phyloP scores from a whole-genome alignment of 805 yeast genomes.

The Candida nitratophila region DNA sequence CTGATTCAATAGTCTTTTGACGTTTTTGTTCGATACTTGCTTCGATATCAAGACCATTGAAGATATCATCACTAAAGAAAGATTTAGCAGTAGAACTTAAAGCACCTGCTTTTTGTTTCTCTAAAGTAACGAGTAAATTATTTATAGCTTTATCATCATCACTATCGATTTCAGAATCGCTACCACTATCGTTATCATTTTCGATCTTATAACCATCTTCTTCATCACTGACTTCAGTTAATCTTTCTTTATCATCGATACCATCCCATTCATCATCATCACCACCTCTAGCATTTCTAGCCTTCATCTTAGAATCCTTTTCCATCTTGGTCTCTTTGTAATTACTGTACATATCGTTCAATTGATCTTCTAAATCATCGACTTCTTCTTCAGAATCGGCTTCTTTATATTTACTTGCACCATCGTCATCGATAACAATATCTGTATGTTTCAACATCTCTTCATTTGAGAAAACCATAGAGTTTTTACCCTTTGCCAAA shows the following conservation, averaged over 20 bases:
- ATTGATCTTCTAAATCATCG: slow-evolving; percentile 71
- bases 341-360: slow-evolving; percentile 72
- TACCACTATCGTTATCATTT: slow-evolving; percentile 37
- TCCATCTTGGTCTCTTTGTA: slow-evolving; percentile 64
- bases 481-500: slow-evolving; percentile 68
- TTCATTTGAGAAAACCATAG: slow-evolving; percentile 51
- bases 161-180: slow-evolving; percentile 37
- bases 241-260: slow-evolving; percentile 42
- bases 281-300: slow-evolving; percentile 69
- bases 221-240: slow-evolving; percentile 10
- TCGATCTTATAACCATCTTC: slow-evolving; percentile 32
- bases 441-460: slow-evolving; percentile 51
- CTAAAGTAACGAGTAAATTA: slow-evolving; percentile 46
- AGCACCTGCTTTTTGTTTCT: slow-evolving; percentile 37
- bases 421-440: slow-evolving; percentile 45
- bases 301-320: slow-evolving; percentile 60
- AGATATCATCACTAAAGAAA: slow-evolving; percentile 47
- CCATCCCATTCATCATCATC: slow-evolving; percentile 80
- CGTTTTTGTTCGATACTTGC: slow-evolving; percentile 8
- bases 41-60: slow-evolving; percentile 37
- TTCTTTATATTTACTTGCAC: slow-evolving; percentile 16
- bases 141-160: slow-evolving; percentile 71
- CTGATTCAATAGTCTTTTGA: too few relatives aligned
- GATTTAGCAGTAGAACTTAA: slow-evolving; percentile 35
- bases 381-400: slow-evolving; percentile 39